A percentile compares a stretch with the other conserved stretches of the same genome.
These are phyloP conservation scores for Evernia prunastri DNA, from an alignment of 495 filamentous ascomycete species.

Conservation along the genomic window DNA sequence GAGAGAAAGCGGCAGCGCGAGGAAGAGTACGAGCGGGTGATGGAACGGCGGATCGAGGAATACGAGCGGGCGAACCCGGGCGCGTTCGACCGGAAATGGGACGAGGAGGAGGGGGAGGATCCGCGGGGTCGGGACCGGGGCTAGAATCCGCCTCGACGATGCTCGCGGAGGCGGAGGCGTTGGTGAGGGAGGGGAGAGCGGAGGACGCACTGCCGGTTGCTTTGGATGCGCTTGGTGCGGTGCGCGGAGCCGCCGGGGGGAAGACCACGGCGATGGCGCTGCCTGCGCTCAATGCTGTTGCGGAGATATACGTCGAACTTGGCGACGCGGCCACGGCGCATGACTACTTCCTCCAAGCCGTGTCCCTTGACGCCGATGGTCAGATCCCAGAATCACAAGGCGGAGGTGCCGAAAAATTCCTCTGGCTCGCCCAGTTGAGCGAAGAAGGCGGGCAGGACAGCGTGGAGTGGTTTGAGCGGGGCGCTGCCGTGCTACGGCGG, in stretches of 20 bases:
- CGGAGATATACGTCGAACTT: slow-evolving; percentile 77
- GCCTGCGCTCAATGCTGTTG: slow-evolving; percentile 68
- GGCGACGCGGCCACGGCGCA: slow-evolving; percentile 70
- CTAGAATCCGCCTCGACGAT: not conserved
- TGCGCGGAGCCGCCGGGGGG: not conserved
- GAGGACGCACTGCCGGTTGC: slow-evolving; percentile 9
- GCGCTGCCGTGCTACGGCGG: slow-evolving; percentile 58
- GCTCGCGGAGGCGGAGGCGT: not conserved
- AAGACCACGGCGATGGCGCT: slow-evolving; percentile 33
- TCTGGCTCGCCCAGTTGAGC: slow-evolving; percentile 90
- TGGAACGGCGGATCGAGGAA: not conserved
- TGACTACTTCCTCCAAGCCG: slow-evolving; percentile 60
- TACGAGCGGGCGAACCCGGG: not conserved
- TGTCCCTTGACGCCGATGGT: slow-evolving; percentile 66
- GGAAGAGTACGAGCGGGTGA: not conserved
- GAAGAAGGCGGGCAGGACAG: slow-evolving; percentile 79
- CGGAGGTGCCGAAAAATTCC: slow-evolving; percentile 87
- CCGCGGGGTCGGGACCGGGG: not conserved
- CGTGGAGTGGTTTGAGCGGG: slow-evolving; percentile 82
- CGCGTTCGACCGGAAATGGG: not conserved
- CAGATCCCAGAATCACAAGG: slow-evolving; percentile 52
- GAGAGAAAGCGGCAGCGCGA: not conserved
- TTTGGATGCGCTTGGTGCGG: not conserved
- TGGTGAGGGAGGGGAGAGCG: not conserved
- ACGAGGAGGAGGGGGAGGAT: not conserved